A percentile compares a stretch with the other conserved stretches of the same genome.
Conservation (phyloP, 1,139 yeast genomes). For the Zygoascus sp. region DNA sequence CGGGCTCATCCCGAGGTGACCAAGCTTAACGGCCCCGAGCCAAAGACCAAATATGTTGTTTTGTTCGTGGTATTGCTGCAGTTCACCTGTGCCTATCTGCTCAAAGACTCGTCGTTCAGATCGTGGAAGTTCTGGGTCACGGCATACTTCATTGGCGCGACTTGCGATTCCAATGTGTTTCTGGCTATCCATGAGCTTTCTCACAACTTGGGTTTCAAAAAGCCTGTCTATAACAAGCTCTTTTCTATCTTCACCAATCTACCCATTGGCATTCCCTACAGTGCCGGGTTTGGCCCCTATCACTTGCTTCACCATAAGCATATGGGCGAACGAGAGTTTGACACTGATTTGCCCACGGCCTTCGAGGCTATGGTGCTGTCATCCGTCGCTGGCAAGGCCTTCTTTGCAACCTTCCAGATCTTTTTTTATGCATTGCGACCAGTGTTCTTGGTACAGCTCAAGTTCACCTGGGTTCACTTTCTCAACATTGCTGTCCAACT, state of each 20-base stretch:
- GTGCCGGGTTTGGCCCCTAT: constrained; percentile 88
- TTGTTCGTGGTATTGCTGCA: constrained; percentile 61
- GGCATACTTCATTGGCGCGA: constrained; percentile 81
- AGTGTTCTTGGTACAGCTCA: constrained; percentile 72
- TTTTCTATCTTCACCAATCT: constrained; percentile 74
- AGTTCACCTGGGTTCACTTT: constrained; percentile 69
- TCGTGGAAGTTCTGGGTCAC: constrained; percentile 52
- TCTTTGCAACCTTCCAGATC: constrained; percentile 86
- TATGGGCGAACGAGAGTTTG: constrained; percentile 78
- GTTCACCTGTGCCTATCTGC: constrained; percentile 53
- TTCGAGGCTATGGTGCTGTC: constrained; percentile 72
- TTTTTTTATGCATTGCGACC: constrained; percentile 88
- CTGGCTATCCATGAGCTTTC: constrained; percentile 84
- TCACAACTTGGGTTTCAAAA: constrained; percentile 81
- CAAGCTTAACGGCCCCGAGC: constrained; percentile 82
- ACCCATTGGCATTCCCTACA: constrained; percentile 86
- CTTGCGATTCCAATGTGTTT: constrained; percentile 77
- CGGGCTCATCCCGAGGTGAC: constrained; percentile 74
- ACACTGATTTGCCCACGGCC: constrained; percentile 81
- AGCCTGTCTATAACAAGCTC: constrained; percentile 69
- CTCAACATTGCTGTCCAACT: constrained; percentile 63
- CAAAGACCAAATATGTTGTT: constrained; percentile 74
- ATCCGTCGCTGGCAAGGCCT: constrained; percentile 78
- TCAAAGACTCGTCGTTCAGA: constrained; percentile 53
- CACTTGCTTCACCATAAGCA: constrained; percentile 90